Conservation (phyloP, 805 yeast genomes). For the Saccharomycopsis schoenii region DNA sequence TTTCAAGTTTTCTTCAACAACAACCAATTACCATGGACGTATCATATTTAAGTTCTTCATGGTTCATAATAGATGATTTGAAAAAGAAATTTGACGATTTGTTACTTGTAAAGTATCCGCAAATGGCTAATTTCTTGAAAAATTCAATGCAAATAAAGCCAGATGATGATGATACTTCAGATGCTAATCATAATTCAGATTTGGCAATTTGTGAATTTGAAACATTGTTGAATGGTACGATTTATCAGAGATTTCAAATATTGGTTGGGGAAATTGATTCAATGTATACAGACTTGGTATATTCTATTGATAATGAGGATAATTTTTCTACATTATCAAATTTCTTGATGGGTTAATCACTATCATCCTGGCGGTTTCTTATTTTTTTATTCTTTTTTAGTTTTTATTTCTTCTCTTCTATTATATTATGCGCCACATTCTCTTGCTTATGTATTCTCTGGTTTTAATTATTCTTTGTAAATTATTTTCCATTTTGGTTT, state of each 20-base stretch:
- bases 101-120: not conserved
- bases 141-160: not conserved
- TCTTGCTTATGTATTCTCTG: not conserved
- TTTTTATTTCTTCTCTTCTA: not conserved
- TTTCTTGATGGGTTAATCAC: conserved; percentile 2
- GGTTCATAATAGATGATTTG: conserved; percentile 13
- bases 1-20: not conserved
- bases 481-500: not conserved
- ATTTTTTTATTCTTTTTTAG: not conserved
- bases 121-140: conserved; percentile 3
- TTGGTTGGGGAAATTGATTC: conserved; percentile 1
- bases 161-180: not conserved
- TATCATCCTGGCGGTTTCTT: not conserved
- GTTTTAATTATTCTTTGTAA: not conserved
- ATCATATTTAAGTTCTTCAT: conserved; percentile 12
- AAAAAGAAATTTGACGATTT: conserved; percentile 11
- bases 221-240: not conserved
- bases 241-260: not conserved
- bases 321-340: conserved; percentile 7
- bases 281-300: conserved; percentile 7
- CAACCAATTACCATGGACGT: not conserved
- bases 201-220: not conserved
- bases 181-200: not conserved
- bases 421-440: not conserved
- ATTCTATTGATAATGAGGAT: conserved; percentile 11